A percentile compares a stretch with the other conserved stretches of the same genome.
Conservation (phyloP, 257 asterid species). For the Penstemon eatonii region DNA sequence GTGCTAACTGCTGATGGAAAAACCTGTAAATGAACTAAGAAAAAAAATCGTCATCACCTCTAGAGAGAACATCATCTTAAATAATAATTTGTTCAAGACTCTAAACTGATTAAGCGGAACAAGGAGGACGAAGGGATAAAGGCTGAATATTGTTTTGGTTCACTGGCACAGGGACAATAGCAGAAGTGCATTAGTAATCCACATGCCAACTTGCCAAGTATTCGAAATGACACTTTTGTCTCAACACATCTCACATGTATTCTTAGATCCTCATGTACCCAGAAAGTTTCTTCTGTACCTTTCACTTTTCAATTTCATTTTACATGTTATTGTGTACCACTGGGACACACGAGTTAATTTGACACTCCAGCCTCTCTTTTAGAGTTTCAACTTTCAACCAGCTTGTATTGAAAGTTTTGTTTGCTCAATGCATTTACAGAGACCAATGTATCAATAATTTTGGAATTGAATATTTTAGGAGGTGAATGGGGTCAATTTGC, state of each 20-base stretch:
- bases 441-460: not conserved
- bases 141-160: not conserved
- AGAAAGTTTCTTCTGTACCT: not conserved
- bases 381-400: not conserved
- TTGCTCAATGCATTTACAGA: constrained; percentile 5
- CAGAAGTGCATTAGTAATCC: not conserved
- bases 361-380: not conserved
- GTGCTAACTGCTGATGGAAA: not conserved
- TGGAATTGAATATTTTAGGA: not conserved
- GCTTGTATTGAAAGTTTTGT: constrained; percentile 1
- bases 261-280: not conserved
- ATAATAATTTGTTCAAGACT: not conserved
- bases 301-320: constrained; percentile 1
- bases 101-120: not conserved
- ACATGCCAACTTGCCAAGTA: not conserved
- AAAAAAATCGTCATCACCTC: not conserved
- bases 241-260: not conserved
- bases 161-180: not conserved
- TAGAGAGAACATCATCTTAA: not conserved
- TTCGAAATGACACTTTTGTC: not conserved
- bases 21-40: not conserved
- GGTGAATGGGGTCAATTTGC: constrained; percentile 7
- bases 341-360: constrained; percentile 5
- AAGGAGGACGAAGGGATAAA: not conserved
- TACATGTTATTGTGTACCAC: not conserved